Base-by-base conservation (phyloP, 495 filamentous ascomycete genomes). In the Aspergillus egyptiacus region DNA sequence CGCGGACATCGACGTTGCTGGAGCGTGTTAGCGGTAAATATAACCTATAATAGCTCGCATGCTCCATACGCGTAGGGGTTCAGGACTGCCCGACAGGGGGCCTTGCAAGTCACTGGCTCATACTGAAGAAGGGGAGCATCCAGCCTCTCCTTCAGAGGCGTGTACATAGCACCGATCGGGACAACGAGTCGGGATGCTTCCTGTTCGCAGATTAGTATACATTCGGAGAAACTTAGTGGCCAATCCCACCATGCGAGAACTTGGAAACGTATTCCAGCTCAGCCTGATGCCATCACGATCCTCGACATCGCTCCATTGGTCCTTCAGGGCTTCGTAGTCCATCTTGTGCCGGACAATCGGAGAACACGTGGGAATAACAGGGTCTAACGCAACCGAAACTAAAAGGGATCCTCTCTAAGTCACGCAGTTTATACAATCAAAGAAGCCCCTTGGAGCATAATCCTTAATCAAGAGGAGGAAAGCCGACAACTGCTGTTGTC, bases 251-350 rank as follows among this genome's bases (percentile, higher is more conserved):
- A 99, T 95, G 63, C 94, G 91, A 65, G 91, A 87, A 75, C 91
- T 96, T 48, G 94, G 94, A 68, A 99, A 96, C 30, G 94, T 95
- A 65, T 99, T 99, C 94, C 94, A 99, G 70, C 93, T 96, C 47
- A 99, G 80, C 60, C 94, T 82, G 62, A 97, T 79, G 46, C 94
- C 94, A 84, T 99, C 94, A 37, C 89, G 82, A 56, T 99, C 94
- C 73, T 99, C 94, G 49, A 94, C 82, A 67, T 94, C 90, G 59
- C 86, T 87, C 94, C 94, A 99, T 74, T 89, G 85, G 69, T 97
- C 94, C 73, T 99, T 99, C 57, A 96, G 66, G 45, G 75, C 74
- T 57, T 89, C 85, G 72, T 81, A 86, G 64, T 88, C 85, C 83
- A 86, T 87, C 46, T 61, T 80, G 63, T 80, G 63, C 47, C 31